These are phyloP conservation scores for Wickerhamiella brachini DNA, from an alignment of 805 yeast genomes.

Conservation along the genomic window DNA sequence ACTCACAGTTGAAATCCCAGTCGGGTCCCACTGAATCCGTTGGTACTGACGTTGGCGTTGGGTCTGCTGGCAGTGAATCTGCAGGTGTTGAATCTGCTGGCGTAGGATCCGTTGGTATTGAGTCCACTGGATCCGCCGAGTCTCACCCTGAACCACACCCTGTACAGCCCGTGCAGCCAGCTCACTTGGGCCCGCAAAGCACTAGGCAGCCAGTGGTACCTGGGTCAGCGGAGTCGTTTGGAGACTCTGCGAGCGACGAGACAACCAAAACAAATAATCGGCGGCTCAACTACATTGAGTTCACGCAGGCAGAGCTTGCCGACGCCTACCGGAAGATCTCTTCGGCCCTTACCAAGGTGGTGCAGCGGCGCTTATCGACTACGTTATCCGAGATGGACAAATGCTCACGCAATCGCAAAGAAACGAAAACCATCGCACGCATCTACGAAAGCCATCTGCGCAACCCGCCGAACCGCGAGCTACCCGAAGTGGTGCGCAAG, in stretches of 20 bases:
- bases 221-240: neutral
- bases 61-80: too few relatives aligned
- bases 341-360: conserved; percentile 9
- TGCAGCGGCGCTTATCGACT: conserved; percentile 13
- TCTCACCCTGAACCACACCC: too few relatives aligned
- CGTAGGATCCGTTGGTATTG: too few relatives aligned
- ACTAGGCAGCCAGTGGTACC: too few relatives aligned
- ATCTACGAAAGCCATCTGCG: conserved; percentile 9
- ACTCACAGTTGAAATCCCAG: neutral
- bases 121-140: too few relatives aligned
- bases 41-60: too few relatives aligned
- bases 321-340: conserved; percentile 13
- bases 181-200: too few relatives aligned
- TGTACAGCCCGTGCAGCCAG: too few relatives aligned
- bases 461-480: conserved; percentile 3
- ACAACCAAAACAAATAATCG: neutral
- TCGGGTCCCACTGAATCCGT: too few relatives aligned
- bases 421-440: conserved; percentile 1
- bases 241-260: neutral
- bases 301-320: conserved; percentile 7
- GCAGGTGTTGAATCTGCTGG: too few relatives aligned
- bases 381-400: conserved; percentile 13
- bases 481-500: conserved; percentile 1
- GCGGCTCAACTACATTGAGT: neutral
- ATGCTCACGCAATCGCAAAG: conserved; percentile 5